phyloP scores from a whole-genome alignment of 495 filamentous ascomycete genomes.

The Trypethelium eluteriae region DNA sequence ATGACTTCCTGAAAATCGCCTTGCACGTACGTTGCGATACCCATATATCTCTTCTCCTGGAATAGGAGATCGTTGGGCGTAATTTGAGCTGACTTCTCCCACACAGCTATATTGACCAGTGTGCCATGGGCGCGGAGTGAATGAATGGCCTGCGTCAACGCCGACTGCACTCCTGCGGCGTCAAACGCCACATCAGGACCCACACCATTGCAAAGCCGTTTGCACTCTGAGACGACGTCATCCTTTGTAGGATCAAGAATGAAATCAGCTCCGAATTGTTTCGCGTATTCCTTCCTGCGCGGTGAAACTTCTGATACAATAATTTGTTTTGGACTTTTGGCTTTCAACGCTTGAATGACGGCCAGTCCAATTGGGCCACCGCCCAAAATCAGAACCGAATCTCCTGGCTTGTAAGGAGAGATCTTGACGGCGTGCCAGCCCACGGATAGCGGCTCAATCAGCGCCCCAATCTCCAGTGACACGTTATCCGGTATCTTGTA shows the following conservation, averaged over 20 bases:
- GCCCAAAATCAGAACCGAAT: slow-evolving; percentile 50
- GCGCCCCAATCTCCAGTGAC: slow-evolving; percentile 46
- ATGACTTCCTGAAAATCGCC: slow-evolving; percentile 50
- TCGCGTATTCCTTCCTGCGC: slow-evolving; percentile 44
- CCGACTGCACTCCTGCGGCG: slow-evolving; percentile 49
- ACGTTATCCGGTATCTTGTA: slow-evolving; percentile 44
- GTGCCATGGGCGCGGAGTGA: slow-evolving; percentile 47
- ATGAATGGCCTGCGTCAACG: slow-evolving; percentile 44
- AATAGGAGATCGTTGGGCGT: slow-evolving; percentile 49
- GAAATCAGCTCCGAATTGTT: slow-evolving; percentile 47
- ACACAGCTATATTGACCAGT: slow-evolving; percentile 55
- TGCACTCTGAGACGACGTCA: slow-evolving; percentile 42
- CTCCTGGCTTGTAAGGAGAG: slow-evolving; percentile 44
- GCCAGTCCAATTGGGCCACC: slow-evolving; percentile 58
- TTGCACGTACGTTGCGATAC: slow-evolving; percentile 48
- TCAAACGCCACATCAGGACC: slow-evolving; percentile 54
- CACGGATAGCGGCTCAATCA: slow-evolving; percentile 56
- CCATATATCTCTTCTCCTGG: slow-evolving; percentile 49
- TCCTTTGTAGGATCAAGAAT: slow-evolving; percentile 50
- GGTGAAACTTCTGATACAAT: slow-evolving; percentile 50
- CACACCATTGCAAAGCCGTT: slow-evolving; percentile 41
- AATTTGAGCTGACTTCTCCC: slow-evolving; percentile 47
- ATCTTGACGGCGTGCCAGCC: slow-evolving; percentile 59
- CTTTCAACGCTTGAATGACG: slow-evolving; percentile 50
- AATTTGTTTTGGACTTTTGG: slow-evolving; percentile 44